Evolutionary conservation across 2,329 filamentous ascomycete species (phyloP), one percentile per base, ranked within the genome.

Genomic region (Colletotrichum orchidophilum): DNA sequence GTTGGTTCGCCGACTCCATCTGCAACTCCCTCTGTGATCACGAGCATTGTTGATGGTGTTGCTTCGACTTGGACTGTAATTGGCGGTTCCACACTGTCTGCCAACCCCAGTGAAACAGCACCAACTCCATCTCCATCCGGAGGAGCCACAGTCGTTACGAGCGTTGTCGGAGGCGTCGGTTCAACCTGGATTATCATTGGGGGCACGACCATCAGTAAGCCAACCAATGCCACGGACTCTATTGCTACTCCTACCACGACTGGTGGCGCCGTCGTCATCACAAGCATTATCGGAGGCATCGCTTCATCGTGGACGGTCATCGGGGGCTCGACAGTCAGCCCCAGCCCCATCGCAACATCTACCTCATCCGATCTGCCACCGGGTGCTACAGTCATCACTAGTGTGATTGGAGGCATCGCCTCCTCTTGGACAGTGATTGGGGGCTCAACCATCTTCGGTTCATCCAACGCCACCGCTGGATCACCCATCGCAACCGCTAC

Each of bases 401-500:
- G 67, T 13, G 31, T 49, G 8, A n/a, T 70, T 18, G 57, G 42
- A 7, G 63, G 67, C 3, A n/a, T 26, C 0, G 29, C 35, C 3
- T 55, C 67, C 0, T 66, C 67, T 2, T 70, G 55, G 67, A 70
- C 63, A 1, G 15, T 67, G 1, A 61, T 53, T 1, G 31, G 54
- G 5, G 66, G 53, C 15, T 65, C 66, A 24, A 59, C 39, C 24
- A 29, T 42, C 11, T 52, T 29, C 12, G 21, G 31, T 6, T 24
- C 49, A 3, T 18, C 15, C 1, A 59, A 27, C 46, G 18, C 3
- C 15, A n/a, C 27, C 0, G 13, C 52, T 3, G 33, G 15, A 3
- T 15, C 4, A 31, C 39, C 27, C 12, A 24, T 12, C 1, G 26
- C 27, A 1, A 55, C 50, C 2, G 52, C 24, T 5, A 46, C 29